A percentile compares a stretch with the other conserved stretches of the same genome.
Conservation (phyloP, 1,284 basidiomycete genomes). For the Lentinus polychrous region DNA sequence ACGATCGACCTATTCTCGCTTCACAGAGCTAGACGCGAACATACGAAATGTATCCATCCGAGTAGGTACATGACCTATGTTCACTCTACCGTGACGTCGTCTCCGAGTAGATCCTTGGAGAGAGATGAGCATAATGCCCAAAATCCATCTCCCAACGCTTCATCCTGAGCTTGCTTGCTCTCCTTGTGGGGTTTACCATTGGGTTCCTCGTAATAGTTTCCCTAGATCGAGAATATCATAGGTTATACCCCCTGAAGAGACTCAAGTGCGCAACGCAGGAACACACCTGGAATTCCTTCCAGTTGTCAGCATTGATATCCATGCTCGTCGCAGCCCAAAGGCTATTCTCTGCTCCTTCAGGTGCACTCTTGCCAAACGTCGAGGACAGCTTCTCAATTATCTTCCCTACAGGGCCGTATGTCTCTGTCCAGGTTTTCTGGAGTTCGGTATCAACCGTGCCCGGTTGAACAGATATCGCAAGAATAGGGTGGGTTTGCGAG, state of each 20-base stretch:
- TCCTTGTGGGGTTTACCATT: constrained; percentile 22
- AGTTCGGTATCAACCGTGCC: constrained; percentile 25
- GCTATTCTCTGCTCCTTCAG: constrained; percentile 25
- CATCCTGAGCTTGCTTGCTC: constrained; percentile 20
- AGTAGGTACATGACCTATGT: too few relatives aligned
- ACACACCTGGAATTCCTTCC: constrained; percentile 24
- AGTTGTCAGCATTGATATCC: constrained; percentile 23
- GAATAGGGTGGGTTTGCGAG: constrained; percentile 14
- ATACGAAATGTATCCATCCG: too few relatives aligned
- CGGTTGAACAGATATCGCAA: constrained; percentile 25
- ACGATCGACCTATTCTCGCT: too few relatives aligned
- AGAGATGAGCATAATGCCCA: constrained; percentile 22
- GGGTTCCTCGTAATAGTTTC: constrained; percentile 24
- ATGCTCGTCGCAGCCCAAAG: constrained; percentile 25
- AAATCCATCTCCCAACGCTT: constrained; percentile 18
- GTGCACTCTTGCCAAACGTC: constrained; percentile 20
- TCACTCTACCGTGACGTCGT: constrained; percentile 11
- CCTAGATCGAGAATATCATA: constrained; percentile 11
- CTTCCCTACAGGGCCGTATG: constrained; percentile 23
- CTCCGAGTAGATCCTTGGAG: constrained; percentile 21
- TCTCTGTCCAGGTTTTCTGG: constrained; percentile 21
- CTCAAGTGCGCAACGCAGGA: neutral
- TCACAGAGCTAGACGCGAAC: too few relatives aligned
- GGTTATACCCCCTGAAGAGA: neutral
- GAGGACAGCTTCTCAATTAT: constrained; percentile 18